A percentile compares a stretch with the other conserved stretches of the same genome.
These are phyloP conservation scores for Fistulinella prunicolor DNA, from an alignment of 768 basidiomycete species.

Conservation along the genomic window DNA sequence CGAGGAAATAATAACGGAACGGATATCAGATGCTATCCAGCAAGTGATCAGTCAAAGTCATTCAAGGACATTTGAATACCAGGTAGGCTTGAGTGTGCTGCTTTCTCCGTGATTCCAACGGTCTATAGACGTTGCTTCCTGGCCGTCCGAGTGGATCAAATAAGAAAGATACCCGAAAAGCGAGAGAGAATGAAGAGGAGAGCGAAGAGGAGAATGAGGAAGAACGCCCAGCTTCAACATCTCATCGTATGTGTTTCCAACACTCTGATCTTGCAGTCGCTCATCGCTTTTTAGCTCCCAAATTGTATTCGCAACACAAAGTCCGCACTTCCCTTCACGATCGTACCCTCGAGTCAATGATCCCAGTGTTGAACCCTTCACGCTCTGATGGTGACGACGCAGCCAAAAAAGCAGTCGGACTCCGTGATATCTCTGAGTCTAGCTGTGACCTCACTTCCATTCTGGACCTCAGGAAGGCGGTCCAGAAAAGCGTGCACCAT, in stretches of 20 bases:
- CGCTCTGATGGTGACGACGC: constrained; percentile 33
- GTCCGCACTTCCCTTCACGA: constrained; percentile 86
- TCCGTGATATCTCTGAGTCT: constrained; percentile 67
- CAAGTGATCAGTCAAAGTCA: constrained; percentile 60
- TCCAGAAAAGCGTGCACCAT: constrained; percentile 61
- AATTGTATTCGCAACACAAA: constrained; percentile 79
- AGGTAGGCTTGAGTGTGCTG: constrained; percentile 38
- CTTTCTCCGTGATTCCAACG: not conserved
- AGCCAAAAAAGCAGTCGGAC: constrained; percentile 25
- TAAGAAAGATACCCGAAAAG: constrained; percentile 27
- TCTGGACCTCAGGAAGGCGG: constrained; percentile 53
- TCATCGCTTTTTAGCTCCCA: constrained; percentile 35
- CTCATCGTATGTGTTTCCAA: constrained; percentile 22
- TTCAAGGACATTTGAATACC: constrained; percentile 71
- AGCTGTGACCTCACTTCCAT: constrained; percentile 77
- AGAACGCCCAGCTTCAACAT: constrained; percentile 22
- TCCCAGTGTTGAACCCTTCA: constrained; percentile 61
- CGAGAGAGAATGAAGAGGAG: constrained; percentile 39
- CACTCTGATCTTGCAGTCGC: not conserved
- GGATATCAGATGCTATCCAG: constrained; percentile 72
- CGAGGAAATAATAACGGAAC: constrained; percentile 81
- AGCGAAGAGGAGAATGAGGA: constrained; percentile 32
- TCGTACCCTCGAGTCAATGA: constrained; percentile 94
- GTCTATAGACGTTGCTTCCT: constrained; percentile 54
- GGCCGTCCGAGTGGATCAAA: constrained; percentile 41